Conservation (phyloP, 176 grass and related monocot species). For the Alopecurus myosuroides region DNA sequence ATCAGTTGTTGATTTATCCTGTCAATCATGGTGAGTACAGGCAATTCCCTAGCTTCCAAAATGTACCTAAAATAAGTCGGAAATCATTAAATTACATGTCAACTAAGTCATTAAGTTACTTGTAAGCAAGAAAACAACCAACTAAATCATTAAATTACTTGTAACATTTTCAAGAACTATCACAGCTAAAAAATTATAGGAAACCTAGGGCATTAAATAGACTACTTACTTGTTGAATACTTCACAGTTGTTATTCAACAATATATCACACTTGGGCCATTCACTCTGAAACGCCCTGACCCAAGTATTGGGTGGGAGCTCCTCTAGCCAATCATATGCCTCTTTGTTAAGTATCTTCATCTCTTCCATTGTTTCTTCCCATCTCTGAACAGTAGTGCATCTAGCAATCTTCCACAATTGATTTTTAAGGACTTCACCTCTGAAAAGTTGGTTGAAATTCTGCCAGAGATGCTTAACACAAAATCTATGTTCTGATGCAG, state of each 20-base stretch:
- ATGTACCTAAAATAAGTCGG: not conserved
- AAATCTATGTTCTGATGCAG: no score
- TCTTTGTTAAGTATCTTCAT: not conserved
- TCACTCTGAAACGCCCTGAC: not conserved
- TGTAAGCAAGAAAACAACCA: no score
- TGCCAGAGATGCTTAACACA: no score
- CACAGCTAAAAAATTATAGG: no score
- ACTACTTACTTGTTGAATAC: not conserved
- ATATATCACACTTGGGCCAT: not conserved
- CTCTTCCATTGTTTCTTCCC: not conserved
- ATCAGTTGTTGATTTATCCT: not conserved
- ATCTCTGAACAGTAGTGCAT: not conserved
- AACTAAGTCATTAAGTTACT: no score
- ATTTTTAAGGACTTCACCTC: not conserved
- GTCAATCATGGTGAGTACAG: not conserved
- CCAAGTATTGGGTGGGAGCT: not conserved
- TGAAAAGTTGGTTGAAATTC: no score
- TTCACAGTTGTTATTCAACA: not conserved
- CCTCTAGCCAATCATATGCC: not conserved
- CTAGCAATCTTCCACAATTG: not conserved
- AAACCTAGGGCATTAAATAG: no score
- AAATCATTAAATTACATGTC: no score
- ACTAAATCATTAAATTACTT: no score
- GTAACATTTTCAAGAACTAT: no score
- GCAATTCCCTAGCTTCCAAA: not conserved